Evolutionary conservation across 805 yeast genomes (phyloP), one percentile per base, ranked within the genome.

Genomic region (Zygoascus flipseniorum): DNA sequence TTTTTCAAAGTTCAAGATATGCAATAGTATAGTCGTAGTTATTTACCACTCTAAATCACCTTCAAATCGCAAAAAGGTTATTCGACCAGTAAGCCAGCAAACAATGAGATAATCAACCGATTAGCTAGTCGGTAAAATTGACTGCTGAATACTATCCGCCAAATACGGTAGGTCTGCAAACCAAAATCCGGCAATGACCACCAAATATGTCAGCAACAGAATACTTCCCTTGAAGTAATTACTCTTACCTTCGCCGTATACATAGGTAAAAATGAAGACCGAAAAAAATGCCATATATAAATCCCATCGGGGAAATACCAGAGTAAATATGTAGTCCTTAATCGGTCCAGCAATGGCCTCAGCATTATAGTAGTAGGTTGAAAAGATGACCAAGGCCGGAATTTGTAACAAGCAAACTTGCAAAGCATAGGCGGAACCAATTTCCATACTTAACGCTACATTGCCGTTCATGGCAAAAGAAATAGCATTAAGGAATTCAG

Each of bases 221-320:
- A 93, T 88, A 14, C 90, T 83, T 1, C 99, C 98, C 68, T 93
- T 93, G 77, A 93, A 92, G 67, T 93, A 93, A 66, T 93, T 93
- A 31, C 95, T 85, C 65, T 90, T 89, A 1, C 99, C 99, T 66
- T 93, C 99, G 0, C 97, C 96, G 67, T 93, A 93, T 53, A 93
- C 80, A 68, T 93, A 92, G 1, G 96, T 86, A 74, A 89, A 92
- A 69, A 93, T 72, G 56, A 89, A 88, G 53, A 92, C 93, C 53
- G 96, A 85, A 35, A 87, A 80, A 55, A 89, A 76, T 10, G 88
- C 80, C 1, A 95, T 95, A 60, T 89, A 78, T 50, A 92, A 77
- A 68, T 93, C 99, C 98, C 98, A 93, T 55, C 88, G 79, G 6
- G 99, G 97, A 74, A 93, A 93, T 2, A 93, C 82, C 59, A 93